Conservation (phyloP, 2,329 filamentous ascomycete genomes). For the Trichoderma polysporum region DNA sequence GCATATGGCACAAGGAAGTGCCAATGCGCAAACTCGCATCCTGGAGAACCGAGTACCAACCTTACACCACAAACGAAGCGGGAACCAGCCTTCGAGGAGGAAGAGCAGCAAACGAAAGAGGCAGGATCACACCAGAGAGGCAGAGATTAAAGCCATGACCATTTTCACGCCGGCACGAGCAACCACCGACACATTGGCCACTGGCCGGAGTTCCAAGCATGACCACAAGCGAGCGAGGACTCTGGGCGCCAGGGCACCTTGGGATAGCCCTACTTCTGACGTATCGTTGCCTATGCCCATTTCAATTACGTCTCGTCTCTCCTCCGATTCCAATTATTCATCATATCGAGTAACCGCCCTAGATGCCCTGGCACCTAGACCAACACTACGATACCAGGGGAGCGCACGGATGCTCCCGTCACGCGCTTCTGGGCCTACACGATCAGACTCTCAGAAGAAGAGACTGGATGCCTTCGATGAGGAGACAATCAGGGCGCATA, state of each 20-base stretch:
- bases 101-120: conserved; percentile 77
- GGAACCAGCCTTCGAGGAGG: conserved; percentile 61
- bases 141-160: conserved; percentile 84
- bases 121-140: conserved; percentile 75
- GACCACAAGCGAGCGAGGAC: conserved; percentile 66
- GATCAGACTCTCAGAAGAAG: conserved; percentile 52
- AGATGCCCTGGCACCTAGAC: conserved; percentile 79
- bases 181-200: conserved; percentile 57
- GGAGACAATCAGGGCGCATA: conserved; percentile 59
- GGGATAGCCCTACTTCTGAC: conserved; percentile 66
- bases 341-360: conserved; percentile 80
- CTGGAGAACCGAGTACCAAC: conserved; percentile 45
- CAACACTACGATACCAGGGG: conserved; percentile 73
- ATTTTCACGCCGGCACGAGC: conserved; percentile 65
- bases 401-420: conserved; percentile 58
- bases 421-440: conserved; percentile 46
- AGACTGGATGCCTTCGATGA: conserved; percentile 59
- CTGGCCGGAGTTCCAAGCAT: conserved; percentile 56
- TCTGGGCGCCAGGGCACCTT: conserved; percentile 48
- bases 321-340: conserved; percentile 67
- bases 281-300: conserved; percentile 72
- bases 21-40: conserved; percentile 20
- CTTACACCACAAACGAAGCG: conserved; percentile 58
- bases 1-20: conserved; percentile 21
- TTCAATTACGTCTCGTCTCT: conserved; percentile 75